Conservation (phyloP, 192 early-diverging fungal genomes). For the Backusella morwellensis region DNA sequence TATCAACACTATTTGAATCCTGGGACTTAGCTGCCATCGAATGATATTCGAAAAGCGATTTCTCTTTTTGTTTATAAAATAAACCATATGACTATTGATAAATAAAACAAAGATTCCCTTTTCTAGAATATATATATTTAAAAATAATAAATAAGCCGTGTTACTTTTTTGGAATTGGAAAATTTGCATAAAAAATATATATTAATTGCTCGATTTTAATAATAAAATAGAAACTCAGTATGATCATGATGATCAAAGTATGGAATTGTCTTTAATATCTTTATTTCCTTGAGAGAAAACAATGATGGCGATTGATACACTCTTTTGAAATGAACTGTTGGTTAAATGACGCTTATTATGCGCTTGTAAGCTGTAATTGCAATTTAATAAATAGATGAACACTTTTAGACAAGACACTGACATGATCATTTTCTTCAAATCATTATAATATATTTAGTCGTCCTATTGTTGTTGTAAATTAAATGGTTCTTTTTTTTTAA, state of each 20-base stretch:
- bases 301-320: background rate
- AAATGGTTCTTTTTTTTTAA: no score
- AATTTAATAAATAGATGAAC: background rate
- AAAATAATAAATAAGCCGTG: background rate
- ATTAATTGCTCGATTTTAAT: background rate
- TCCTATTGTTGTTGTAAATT: no score
- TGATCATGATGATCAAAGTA: no score
- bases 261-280: background rate
- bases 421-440: background rate
- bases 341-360: background rate
- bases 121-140: background rate
- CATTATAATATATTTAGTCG: background rate
- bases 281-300: background rate
- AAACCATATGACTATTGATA: slow-evolving; percentile 3
- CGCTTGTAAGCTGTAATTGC: background rate
- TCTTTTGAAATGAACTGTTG: background rate
- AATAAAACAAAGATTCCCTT: background rate
- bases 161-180: background rate
- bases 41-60: background rate
- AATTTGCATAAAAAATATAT: background rate
- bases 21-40: background rate
- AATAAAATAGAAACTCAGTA: background rate
- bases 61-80: background rate
- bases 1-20: background rate
- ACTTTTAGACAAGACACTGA: background rate